Evolutionary conservation across 306 rosid genomes (phyloP), one percentile per base, ranked within the genome.

Genomic region (Cicer bijugum): DNA sequence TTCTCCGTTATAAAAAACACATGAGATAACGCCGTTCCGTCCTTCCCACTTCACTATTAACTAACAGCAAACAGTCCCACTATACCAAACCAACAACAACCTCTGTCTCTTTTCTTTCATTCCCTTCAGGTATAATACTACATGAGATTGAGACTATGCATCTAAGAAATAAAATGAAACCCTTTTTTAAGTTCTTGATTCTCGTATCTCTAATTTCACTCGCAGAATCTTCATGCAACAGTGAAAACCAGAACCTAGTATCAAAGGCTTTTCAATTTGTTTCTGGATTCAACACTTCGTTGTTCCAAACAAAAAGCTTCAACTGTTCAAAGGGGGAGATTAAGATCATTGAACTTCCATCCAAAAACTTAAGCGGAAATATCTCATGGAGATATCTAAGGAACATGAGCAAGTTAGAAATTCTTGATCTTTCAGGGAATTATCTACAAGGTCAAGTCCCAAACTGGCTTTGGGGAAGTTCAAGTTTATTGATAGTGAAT

Each of bases 361-460:
- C 84, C 39, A 88, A 23, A 73, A 90, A 88, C 67, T 85, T 94
- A 15, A 84, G 75, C 9, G 99, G 99, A 2, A 66, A 60, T 15
- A 65, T 90, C 63, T 86, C 99, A 6, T 94, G 97, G 99, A 74
- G 44, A 48, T 85, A 79, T 20, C 75, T 94, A 10, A 79, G 79
- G 68, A 86, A 84, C 87, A 83, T 94, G 86, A 75, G 95, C 0
- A 61, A 64, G 12, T 76, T 94, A 38, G 72, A 82, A 40, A 35
- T 68, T 81, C 79, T 94, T 7, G 89, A 94, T 85, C 87, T 94
- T 37, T 91, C 99, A 12, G 70, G 52, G 46, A 94, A 94, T 76
- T 76, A 51, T 17, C 85, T 94, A 12, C 79, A 83, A 70, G 99
- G 97, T 52, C 67, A 77, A 8, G 78, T 90, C 2, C 97, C 96